Conservation (phyloP, 2,329 filamentous ascomycete species). For the Pseudogymnoascus pannorum region DNA sequence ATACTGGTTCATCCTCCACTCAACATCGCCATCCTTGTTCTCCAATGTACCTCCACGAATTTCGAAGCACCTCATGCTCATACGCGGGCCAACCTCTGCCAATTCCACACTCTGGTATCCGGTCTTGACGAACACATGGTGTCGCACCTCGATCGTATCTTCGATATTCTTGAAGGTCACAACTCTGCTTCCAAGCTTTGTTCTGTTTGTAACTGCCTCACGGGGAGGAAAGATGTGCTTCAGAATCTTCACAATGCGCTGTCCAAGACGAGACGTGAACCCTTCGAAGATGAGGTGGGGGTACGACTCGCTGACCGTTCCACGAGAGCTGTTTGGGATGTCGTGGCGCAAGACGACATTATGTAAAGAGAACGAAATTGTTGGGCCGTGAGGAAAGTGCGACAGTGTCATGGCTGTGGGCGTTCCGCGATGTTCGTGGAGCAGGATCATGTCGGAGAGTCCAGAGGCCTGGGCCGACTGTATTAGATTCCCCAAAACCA, state of each 20-base stretch:
- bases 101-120: conserved; percentile 84
- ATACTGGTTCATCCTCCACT: conserved; percentile 95
- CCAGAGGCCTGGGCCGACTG: conserved; percentile 72
- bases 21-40: conserved; percentile 89
- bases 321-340: conserved; percentile 78
- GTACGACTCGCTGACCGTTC: conserved; percentile 86
- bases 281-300: conserved; percentile 95
- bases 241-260: conserved; percentile 78
- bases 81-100: conserved; percentile 82
- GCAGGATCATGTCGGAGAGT: conserved; percentile 74
- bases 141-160: conserved; percentile 85
- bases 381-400: conserved; percentile 84
- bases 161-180: conserved; percentile 94
- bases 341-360: conserved; percentile 91
- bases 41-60: conserved; percentile 87
- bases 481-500: conserved; percentile 80
- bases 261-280: conserved; percentile 73
- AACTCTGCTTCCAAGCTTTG: conserved; percentile 77
- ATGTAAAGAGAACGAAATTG: conserved; percentile 78
- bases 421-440: conserved; percentile 88
- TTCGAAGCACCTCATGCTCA: conserved; percentile 96
- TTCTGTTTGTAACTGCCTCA: conserved; percentile 62
- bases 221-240: conserved; percentile 92
- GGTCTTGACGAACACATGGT: conserved; percentile 91
- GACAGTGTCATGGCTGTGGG: conserved; percentile 84